Conservation (phyloP, 495 filamentous ascomycete genomes). For the Aspergillus diversus region DNA sequence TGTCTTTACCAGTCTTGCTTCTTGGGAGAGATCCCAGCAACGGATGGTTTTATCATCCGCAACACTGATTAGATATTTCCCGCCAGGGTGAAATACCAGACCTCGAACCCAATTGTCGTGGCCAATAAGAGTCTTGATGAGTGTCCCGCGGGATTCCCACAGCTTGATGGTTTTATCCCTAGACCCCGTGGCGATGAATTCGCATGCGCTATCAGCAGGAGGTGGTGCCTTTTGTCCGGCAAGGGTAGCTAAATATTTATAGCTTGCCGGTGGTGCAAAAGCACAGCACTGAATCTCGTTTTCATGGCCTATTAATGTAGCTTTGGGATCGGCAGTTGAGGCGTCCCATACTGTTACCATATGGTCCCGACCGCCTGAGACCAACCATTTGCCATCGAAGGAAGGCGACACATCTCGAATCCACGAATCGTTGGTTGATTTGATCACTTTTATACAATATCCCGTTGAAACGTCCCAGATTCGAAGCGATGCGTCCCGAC, state of each 20-base stretch:
- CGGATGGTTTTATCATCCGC: slow-evolving; percentile 89
- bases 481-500: slow-evolving; percentile 75
- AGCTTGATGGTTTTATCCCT: slow-evolving; percentile 90
- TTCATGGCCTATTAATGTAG: slow-evolving; percentile 85
- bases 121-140: slow-evolving; percentile 83
- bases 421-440: slow-evolving; percentile 79
- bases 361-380: slow-evolving; percentile 82
- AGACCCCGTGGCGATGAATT: slow-evolving; percentile 88
- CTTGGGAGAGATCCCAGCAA: slow-evolving; percentile 93
- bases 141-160: slow-evolving; percentile 83
- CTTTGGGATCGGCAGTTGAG: slow-evolving; percentile 65
- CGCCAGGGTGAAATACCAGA: slow-evolving; percentile 88
- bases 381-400: slow-evolving; percentile 77
- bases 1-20: slow-evolving; percentile 85
- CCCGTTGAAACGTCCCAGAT: slow-evolving; percentile 91
- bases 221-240: slow-evolving; percentile 86
- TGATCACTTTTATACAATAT: slow-evolving; percentile 83
- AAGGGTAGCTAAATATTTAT: slow-evolving; percentile 73
- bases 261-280: slow-evolving; percentile 79
- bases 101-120: slow-evolving; percentile 97
- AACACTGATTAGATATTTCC: slow-evolving; percentile 85
- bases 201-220: slow-evolving; percentile 68
- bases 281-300: slow-evolving; percentile 87
- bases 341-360: slow-evolving; percentile 86
- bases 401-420: slow-evolving; percentile 83